A percentile compares a stretch with the other conserved stretches of the same genome.
These are phyloP conservation scores for Aspergillus spinulosporus DNA, from an alignment of 2,329 filamentous ascomycete species.

Conservation along the genomic window DNA sequence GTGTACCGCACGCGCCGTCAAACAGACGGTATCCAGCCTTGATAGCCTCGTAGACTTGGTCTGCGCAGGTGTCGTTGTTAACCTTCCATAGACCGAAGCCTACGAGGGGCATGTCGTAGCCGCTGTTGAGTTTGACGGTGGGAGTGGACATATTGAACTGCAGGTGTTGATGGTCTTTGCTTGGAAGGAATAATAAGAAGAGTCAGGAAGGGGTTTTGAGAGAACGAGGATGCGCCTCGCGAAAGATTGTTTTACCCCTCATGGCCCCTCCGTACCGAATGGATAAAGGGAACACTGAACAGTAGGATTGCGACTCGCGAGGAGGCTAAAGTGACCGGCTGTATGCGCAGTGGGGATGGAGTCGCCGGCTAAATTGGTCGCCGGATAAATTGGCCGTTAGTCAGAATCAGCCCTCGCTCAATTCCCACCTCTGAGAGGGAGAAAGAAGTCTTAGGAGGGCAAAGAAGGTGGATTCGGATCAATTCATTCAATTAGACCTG, in stretches of 20 bases:
- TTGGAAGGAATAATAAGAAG: conserved; percentile 5
- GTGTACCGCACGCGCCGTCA: conserved; percentile 59
- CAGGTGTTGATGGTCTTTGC: background rate
- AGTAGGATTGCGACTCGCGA: background rate
- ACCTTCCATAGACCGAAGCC: conserved; percentile 73
- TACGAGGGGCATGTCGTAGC: conserved; percentile 44
- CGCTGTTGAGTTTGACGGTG: conserved; percentile 28
- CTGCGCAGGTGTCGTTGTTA: conserved; percentile 68
- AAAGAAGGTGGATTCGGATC: background rate
- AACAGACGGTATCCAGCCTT: conserved; percentile 62
- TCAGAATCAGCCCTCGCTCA: background rate
- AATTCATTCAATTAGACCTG: conserved; percentile 6
- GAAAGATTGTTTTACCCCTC: conserved; percentile 1
- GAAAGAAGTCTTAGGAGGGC: background rate
- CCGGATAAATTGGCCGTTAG: conserved; percentile 6
- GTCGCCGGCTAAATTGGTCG: conserved; percentile 16
- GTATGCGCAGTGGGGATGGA: conserved; percentile 1
- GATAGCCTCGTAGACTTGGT: conserved; percentile 73
- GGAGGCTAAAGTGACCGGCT: conserved; percentile 15
- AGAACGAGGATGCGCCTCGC: background rate
- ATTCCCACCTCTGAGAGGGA: conserved; percentile 3
- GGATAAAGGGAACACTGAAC: conserved; percentile 1
- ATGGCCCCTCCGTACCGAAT: conserved; percentile 6
- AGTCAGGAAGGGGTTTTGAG: background rate
- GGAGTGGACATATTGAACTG: conserved; percentile 17